Evolutionary conservation across 228 moss, liverwort and hornwort genomes (phyloP).

Genomic region (Sphagnum fallax): DNA sequence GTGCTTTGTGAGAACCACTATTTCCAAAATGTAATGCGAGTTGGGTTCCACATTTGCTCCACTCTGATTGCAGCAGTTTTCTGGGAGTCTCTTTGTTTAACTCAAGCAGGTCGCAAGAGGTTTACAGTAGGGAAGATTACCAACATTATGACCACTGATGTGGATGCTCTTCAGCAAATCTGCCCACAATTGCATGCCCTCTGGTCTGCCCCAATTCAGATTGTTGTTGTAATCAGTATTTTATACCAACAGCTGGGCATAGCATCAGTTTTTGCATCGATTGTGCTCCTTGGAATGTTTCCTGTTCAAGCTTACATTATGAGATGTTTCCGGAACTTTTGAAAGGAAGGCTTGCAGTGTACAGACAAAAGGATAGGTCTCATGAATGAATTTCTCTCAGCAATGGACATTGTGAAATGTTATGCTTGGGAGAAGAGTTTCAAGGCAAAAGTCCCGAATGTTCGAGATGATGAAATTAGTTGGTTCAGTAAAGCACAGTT

Average conservation of each 20-base stretch:
- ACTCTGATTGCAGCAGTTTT: conserved; percentile 41
- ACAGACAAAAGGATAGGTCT: conserved; percentile 45
- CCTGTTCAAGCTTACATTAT: conserved; percentile 38
- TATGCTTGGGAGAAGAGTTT: conserved; percentile 49
- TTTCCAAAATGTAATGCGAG: conserved; percentile 46
- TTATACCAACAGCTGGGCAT: conserved; percentile 26
- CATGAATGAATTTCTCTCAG: conserved; percentile 40
- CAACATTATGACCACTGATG: conserved; percentile 51
- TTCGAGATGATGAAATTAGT: conserved; percentile 28
- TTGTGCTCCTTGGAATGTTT: conserved; percentile 31
- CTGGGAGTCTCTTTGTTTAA: conserved; percentile 37
- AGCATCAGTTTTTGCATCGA: conserved; percentile 25
- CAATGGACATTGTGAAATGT: conserved; percentile 52
- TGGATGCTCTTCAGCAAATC: conserved; percentile 38
- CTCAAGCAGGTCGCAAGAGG: conserved; percentile 33
- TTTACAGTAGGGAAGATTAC: conserved; percentile 45
- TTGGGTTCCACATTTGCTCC: conserved; percentile 41
- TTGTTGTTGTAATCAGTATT: conserved; percentile 31
- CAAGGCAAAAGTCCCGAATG: conserved; percentile 16
- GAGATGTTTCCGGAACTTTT: conserved; percentile 18
- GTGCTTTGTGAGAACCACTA: conserved; percentile 43
- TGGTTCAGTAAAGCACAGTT: conserved; percentile 42
- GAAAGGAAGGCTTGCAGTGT: conserved; percentile 31
- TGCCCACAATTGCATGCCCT: conserved; percentile 44
- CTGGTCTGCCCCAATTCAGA: conserved; percentile 42